A percentile compares a stretch with the other conserved stretches of the same genome.
These are phyloP conservation scores for Hypomontagnella submonticulosa DNA, from an alignment of 495 filamentous ascomycete species.

Conservation along the genomic window DNA sequence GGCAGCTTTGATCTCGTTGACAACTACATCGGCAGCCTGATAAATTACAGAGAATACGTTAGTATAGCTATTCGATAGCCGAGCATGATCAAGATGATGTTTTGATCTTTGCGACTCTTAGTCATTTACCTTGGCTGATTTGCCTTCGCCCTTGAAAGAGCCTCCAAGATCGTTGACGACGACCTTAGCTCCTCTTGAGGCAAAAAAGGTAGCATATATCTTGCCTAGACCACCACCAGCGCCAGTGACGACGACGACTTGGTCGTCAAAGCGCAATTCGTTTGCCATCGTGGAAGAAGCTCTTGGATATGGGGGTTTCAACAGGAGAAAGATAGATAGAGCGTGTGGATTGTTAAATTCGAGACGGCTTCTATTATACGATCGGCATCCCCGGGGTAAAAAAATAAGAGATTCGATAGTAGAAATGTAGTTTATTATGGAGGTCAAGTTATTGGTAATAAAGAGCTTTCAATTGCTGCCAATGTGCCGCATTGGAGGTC, in stretches of 20 bases:
- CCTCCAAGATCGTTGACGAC: conserved; percentile 97
- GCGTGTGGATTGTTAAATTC: conserved; percentile 14
- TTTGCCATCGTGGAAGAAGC: conserved; percentile 70
- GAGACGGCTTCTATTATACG: conserved; percentile 20
- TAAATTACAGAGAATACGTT: conserved; percentile 21
- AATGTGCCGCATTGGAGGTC: conserved; percentile 44
- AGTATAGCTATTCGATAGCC: conserved; percentile 17
- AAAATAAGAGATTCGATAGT: conserved; percentile 1
- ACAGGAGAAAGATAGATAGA: conserved; percentile 10
- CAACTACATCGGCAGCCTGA: conserved; percentile 93
- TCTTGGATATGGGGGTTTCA: conserved; percentile 39
- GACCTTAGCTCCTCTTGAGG: conserved; percentile 89
- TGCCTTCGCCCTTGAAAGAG: conserved; percentile 94
- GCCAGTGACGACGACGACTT: conserved; percentile 96
- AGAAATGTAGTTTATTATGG: conserved; percentile 17
- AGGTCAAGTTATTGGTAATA: conserved; percentile 33
- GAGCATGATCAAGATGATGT: neutral
- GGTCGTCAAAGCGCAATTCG: conserved; percentile 88
- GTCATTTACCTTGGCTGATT: conserved; percentile 81
- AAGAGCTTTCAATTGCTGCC: conserved; percentile 19
- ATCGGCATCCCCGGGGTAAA: conserved; percentile 17
- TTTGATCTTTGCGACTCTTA: neutral
- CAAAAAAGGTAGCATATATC: conserved; percentile 93
- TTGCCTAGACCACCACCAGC: conserved; percentile 95
- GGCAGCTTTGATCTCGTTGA: conserved; percentile 89